Percentiles rank a stretch among this genome's conserved stretches.
Evolutionary conservation across 2,329 filamentous ascomycete species (phyloP).

Genomic region (Parastagonospora nodorum): DNA sequence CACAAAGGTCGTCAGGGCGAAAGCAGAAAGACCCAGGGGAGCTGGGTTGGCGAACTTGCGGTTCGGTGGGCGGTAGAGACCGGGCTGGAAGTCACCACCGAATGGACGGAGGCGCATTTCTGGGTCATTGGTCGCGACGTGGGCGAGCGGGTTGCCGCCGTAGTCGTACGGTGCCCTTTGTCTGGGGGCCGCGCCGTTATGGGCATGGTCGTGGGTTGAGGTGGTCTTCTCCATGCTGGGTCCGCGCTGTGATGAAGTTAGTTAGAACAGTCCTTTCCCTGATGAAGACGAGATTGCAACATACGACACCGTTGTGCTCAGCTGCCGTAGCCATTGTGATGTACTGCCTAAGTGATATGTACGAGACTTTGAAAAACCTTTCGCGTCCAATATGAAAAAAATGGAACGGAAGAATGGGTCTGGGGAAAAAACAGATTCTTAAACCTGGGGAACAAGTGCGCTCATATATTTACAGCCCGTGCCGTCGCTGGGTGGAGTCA

Average conservation of each 20-base stretch:
- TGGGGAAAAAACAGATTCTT: constrained; percentile 23
- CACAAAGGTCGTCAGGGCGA: constrained; percentile 69
- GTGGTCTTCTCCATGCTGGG: constrained; percentile 31
- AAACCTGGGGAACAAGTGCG: constrained; percentile 5
- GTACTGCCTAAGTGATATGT: background rate
- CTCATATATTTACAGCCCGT: constrained; percentile 39
- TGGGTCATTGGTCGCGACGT: constrained; percentile 56
- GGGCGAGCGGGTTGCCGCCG: constrained; percentile 58
- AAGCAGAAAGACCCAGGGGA: constrained; percentile 65
- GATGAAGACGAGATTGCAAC: constrained; percentile 4
- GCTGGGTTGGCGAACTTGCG: constrained; percentile 64
- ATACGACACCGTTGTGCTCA: constrained; percentile 43
- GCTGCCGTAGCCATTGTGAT: constrained; percentile 50
- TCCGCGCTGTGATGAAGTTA: constrained; percentile 24
- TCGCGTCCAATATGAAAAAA: background rate
- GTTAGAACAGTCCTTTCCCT: background rate
- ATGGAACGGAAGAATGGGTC: constrained; percentile 7
- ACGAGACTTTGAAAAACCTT: background rate
- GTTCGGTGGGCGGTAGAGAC: constrained; percentile 51
- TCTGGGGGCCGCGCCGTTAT: constrained; percentile 36
- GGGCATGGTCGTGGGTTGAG: constrained; percentile 48
- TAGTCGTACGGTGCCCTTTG: constrained; percentile 56
- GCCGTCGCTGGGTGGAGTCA: constrained; percentile 28
- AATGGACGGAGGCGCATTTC: constrained; percentile 53
- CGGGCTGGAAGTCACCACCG: constrained; percentile 59